phyloP scores from a whole-genome alignment of 2,329 filamentous ascomycete species.

The Colletotrichum somersetense region DNA sequence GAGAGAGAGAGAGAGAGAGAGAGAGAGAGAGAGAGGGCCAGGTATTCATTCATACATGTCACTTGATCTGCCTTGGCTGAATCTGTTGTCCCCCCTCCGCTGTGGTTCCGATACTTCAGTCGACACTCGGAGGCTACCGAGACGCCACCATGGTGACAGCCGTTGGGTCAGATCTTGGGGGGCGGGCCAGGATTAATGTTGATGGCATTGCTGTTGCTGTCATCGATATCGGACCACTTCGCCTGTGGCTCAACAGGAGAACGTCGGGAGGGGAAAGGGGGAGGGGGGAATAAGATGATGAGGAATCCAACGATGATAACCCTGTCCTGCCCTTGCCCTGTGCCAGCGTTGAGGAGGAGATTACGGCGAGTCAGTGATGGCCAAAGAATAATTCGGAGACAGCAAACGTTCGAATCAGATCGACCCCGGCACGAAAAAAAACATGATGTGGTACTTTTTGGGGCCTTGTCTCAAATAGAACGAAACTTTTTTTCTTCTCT shows the following conservation, averaged over 20 bases:
- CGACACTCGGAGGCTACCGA: slow-evolving; percentile 28
- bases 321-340: background rate
- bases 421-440: slow-evolving; percentile 17
- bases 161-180: slow-evolving; percentile 3
- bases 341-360: slow-evolving; percentile 10
- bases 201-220: slow-evolving; percentile 23
- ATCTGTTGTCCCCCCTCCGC: background rate
- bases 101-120: slow-evolving; percentile 17
- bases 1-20: no score
- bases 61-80: background rate
- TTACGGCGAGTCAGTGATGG: slow-evolving; percentile 31
- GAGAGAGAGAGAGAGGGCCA: no score
- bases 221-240: slow-evolving; percentile 9
- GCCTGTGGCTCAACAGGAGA: background rate
- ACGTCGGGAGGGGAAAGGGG: background rate
- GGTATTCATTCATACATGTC: background rate
- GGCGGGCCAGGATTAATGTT: no score
- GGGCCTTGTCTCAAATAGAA: slow-evolving; percentile 32
- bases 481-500: slow-evolving; percentile 28
- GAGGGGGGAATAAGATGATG: no score
- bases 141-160: slow-evolving; percentile 1
- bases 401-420: slow-evolving; percentile 33
- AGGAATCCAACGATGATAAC: slow-evolving; percentile 9
- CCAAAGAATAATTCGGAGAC: slow-evolving; percentile 33
- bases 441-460: slow-evolving; percentile 22